Evolutionary conservation across 495 filamentous ascomycete species (phyloP).

Genomic region (Penicillium salamii): DNA sequence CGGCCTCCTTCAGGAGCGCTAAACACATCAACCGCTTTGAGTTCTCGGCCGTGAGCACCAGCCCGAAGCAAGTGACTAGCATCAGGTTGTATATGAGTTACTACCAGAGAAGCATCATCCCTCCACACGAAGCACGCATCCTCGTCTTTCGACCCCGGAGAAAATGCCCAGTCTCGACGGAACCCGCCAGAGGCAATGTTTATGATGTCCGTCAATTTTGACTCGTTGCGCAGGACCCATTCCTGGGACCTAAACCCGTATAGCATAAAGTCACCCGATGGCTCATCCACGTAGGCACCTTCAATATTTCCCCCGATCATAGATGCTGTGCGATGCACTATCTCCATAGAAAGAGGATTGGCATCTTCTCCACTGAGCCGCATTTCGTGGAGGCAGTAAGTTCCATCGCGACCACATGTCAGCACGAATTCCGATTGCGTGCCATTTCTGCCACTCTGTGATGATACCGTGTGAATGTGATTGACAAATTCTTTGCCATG

Average conservation of each 20-base stretch:
- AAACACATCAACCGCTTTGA: conserved; percentile 68
- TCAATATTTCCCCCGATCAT: conserved; percentile 68
- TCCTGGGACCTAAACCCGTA: conserved; percentile 76
- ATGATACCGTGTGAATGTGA: conserved; percentile 45
- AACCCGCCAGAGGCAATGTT: conserved; percentile 77
- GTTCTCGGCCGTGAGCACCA: conserved; percentile 85
- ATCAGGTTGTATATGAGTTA: conserved; percentile 47
- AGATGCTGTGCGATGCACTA: conserved; percentile 52
- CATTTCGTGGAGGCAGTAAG: conserved; percentile 55
- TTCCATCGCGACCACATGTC: conserved; percentile 72
- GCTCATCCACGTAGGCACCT: conserved; percentile 55
- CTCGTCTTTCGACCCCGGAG: conserved; percentile 21
- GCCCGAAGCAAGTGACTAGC: conserved; percentile 53
- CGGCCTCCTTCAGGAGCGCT: conserved; percentile 7
- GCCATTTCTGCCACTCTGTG: conserved; percentile 6
- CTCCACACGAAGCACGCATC: conserved; percentile 52
- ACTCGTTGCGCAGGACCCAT: conserved; percentile 79
- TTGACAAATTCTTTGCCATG: conserved; percentile 71
- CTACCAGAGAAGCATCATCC: conserved; percentile 33
- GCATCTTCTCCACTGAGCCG: conserved; percentile 2
- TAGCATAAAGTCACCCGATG: conserved; percentile 54
- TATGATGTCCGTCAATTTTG: conserved; percentile 59
- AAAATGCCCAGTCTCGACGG: conserved; percentile 68
- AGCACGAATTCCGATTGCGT: conserved; percentile 39
- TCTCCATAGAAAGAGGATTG: conserved; percentile 27